Percentiles rank a stretch among this genome's conserved stretches.
These are phyloP conservation scores for Peronosclerospora sorghi DNA, from an alignment of 352 stramenopile genomes.

Conservation along the genomic window DNA sequence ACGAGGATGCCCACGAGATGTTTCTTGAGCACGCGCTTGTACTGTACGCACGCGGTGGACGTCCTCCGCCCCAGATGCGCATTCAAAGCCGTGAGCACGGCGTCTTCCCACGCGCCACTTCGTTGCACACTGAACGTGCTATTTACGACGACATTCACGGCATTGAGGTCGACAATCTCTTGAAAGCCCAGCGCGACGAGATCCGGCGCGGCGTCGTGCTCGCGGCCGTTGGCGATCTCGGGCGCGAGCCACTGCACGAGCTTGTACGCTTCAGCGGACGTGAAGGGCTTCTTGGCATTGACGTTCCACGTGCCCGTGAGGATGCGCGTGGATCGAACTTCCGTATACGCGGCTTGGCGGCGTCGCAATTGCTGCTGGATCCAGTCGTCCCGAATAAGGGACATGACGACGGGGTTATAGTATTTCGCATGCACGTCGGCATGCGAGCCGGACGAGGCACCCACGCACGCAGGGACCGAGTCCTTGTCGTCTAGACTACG, in stretches of 20 bases:
- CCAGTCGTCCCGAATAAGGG: conserved; percentile 82
- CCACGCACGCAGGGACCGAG: too few relatives aligned
- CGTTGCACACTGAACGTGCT: conserved; percentile 87
- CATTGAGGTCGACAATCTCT: conserved; percentile 99
- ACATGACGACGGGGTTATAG: conserved; percentile 78
- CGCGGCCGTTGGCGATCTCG: neutral
- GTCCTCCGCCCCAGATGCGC: conserved; percentile 21
- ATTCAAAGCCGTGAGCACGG: conserved; percentile 87
- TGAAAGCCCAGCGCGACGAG: conserved; percentile 87
- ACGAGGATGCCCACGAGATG: conserved; percentile 96
- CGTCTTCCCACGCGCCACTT: conserved; percentile 84
- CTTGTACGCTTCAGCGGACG: conserved; percentile 32
- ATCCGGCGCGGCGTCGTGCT: conserved; percentile 26
- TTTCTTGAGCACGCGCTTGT: conserved; percentile 78
- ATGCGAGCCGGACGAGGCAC: neutral
- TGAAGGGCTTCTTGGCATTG: conserved; percentile 97
- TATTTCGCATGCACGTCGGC: conserved; percentile 35
- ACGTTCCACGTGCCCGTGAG: conserved; percentile 97
- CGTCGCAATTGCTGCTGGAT: conserved; percentile 67
- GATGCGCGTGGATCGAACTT: conserved; percentile 42
- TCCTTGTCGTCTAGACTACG: too few relatives aligned
- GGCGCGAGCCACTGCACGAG: conserved; percentile 74
- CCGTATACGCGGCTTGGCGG: conserved; percentile 55
- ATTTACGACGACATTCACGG: conserved; percentile 97
- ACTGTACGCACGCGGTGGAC: conserved; percentile 22